phyloP scores from a whole-genome alignment of 2,329 filamentous ascomycete genomes.

The Spiromastix sp. region DNA sequence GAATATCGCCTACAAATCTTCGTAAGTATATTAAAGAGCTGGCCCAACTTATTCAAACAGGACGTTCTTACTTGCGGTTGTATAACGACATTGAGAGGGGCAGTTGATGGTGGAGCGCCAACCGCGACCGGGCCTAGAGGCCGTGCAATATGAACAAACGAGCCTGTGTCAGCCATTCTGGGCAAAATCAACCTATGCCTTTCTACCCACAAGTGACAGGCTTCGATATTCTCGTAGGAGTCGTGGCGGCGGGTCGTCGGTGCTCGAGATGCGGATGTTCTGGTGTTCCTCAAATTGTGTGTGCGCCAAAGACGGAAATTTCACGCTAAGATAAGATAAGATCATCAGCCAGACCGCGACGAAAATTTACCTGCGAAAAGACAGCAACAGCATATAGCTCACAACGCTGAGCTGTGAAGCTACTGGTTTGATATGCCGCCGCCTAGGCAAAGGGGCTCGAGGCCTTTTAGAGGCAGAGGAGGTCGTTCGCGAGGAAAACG shows the following conservation, averaged over 20 bases:
- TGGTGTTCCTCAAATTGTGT: constrained; percentile 29
- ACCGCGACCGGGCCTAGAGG: constrained; percentile 74
- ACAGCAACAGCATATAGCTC: no score
- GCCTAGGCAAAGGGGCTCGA: constrained; percentile 22
- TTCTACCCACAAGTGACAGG: background rate
- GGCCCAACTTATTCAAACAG: background rate
- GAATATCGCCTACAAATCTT: constrained; percentile 46
- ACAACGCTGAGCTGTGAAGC: no score
- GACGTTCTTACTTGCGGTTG: constrained; percentile 70
- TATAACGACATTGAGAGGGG: constrained; percentile 86
- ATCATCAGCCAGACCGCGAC: constrained; percentile 7
- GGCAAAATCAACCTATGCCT: constrained; percentile 1
- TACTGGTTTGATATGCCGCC: no score
- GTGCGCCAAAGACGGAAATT: constrained; percentile 28
- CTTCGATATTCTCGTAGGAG: constrained; percentile 1
- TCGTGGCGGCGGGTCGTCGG: constrained; percentile 6
- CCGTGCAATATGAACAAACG: constrained; percentile 89
- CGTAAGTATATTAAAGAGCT: constrained; percentile 9
- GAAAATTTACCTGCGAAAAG: constrained; percentile 6
- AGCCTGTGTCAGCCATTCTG: constrained; percentile 74
- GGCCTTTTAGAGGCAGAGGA: constrained; percentile 21
- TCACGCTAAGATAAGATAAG: constrained; percentile 41
- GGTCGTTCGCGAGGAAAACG: constrained; percentile 9
- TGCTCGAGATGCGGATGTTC: constrained; percentile 13
- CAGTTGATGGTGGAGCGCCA: constrained; percentile 72